Conservation (phyloP, 768 basidiomycete genomes). For the Phylloporus rhodoxanthus region DNA sequence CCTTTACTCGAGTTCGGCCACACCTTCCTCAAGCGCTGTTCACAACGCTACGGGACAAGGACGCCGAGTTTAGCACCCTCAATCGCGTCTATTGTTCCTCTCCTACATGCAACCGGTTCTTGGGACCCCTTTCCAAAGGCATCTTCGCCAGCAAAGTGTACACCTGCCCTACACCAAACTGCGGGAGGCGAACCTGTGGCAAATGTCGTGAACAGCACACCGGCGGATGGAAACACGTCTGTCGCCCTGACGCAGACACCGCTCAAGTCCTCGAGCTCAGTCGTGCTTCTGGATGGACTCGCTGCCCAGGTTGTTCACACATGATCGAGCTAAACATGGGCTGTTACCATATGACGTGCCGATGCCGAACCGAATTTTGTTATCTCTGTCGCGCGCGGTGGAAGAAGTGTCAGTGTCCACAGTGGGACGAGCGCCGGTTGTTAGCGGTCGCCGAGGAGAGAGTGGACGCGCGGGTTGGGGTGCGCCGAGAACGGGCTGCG, state of each 20-base stretch:
- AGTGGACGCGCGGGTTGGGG: slow-evolving; percentile 36
- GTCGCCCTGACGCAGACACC: slow-evolving; percentile 22
- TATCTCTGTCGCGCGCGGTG: slow-evolving; percentile 44
- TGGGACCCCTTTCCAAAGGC: slow-evolving; percentile 29
- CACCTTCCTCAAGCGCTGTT: slow-evolving; percentile 22
- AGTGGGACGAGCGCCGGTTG: slow-evolving; percentile 54
- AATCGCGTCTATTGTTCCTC: slow-evolving; percentile 36
- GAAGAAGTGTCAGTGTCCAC: slow-evolving; percentile 37
- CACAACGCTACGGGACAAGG: slow-evolving; percentile 22
- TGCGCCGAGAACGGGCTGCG: not conserved
- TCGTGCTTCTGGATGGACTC: slow-evolving; percentile 30
- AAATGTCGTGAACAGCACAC: slow-evolving; percentile 22
- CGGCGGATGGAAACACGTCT: slow-evolving; percentile 22
- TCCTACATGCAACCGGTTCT: slow-evolving; percentile 33
- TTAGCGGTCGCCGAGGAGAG: slow-evolving; percentile 40
- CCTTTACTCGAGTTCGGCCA: slow-evolving; percentile 18
- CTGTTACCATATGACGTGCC: slow-evolving; percentile 39
- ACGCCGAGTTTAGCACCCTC: slow-evolving; percentile 27
- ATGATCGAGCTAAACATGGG: slow-evolving; percentile 35
- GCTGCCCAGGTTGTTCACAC: slow-evolving; percentile 36
- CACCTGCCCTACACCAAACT: slow-evolving; percentile 17
- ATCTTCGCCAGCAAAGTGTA: slow-evolving; percentile 20
- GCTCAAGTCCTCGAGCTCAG: slow-evolving; percentile 26
- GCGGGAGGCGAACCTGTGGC: slow-evolving; percentile 21
- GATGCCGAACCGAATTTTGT: slow-evolving; percentile 37